phyloP scores from a whole-genome alignment of 192 early-diverging fungal genomes.

The Entomortierella beljakovae region DNA sequence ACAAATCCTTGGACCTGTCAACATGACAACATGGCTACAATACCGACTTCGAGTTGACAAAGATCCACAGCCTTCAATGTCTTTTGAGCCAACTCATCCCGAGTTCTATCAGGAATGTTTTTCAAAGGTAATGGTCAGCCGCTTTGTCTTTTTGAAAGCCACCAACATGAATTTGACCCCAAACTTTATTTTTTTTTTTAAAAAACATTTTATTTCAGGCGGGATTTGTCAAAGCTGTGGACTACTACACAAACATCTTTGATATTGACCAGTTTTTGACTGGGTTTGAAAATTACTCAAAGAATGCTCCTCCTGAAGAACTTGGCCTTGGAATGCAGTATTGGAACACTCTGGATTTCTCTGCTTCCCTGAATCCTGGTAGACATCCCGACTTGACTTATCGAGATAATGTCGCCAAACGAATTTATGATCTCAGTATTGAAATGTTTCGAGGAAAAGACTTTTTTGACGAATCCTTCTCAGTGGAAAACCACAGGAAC shows the following conservation, averaged over 20 bases:
- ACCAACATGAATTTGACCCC: neutral
- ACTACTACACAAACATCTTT: conserved; percentile 41
- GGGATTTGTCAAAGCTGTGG: conserved; percentile 40
- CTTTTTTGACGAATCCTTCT: conserved; percentile 31
- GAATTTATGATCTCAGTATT: conserved; percentile 27
- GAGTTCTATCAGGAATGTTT: conserved; percentile 43
- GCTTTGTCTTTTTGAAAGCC: neutral
- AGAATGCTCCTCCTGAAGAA: neutral
- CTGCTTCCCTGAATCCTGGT: conserved; percentile 35
- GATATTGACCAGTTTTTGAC: conserved; percentile 21
- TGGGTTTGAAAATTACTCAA: conserved; percentile 2
- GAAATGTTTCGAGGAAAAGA: conserved; percentile 48
- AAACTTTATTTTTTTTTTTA: neutral
- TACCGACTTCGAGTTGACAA: conserved; percentile 45
- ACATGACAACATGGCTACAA: conserved; percentile 49
- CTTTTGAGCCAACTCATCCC: conserved; percentile 43
- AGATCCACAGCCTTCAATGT: conserved; percentile 25
- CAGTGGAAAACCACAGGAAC: conserved; percentile 24
- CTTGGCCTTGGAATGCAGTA: conserved; percentile 12
- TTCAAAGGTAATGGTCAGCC: conserved; percentile 16
- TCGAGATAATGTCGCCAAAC: conserved; percentile 37
- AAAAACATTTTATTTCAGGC: conserved; percentile 12
- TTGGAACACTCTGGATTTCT: conserved; percentile 43
- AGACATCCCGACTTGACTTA: conserved; percentile 19
- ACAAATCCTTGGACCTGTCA: conserved; percentile 52